A percentile compares a stretch with the other conserved stretches of the same genome.
phyloP scores from a whole-genome alignment of 257 asterid genomes.

The Coffea eugenioides region DNA sequence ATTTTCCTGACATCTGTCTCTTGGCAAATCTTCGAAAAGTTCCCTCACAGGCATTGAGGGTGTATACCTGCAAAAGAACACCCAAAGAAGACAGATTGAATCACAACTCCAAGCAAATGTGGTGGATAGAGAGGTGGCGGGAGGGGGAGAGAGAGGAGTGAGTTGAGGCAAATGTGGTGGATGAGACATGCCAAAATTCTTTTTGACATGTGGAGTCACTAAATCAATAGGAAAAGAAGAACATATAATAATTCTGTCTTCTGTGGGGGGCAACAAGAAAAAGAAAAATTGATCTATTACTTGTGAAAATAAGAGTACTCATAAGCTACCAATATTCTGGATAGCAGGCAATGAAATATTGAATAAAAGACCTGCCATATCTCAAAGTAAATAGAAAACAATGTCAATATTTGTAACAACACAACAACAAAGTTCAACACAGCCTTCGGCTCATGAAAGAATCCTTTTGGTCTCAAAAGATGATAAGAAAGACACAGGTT shows the following conservation, averaged over 20 bases:
- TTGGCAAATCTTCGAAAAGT: constrained; percentile 54
- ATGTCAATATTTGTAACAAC: not conserved
- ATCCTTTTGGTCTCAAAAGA: not conserved
- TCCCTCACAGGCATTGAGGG: constrained; percentile 61
- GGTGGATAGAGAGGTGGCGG: too few species aligned
- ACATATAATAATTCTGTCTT: not conserved
- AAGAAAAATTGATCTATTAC: not conserved
- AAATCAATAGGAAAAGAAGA: not conserved
- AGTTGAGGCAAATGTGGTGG: not conserved
- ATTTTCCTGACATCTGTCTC: constrained; percentile 51
- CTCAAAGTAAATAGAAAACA: not conserved
- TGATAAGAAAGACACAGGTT: constrained; percentile 5
- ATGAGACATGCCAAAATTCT: not conserved
- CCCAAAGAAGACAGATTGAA: not conserved
- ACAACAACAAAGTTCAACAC: not conserved
- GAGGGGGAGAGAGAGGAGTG: not conserved
- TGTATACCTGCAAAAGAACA: constrained; percentile 41
- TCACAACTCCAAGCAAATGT: not conserved
- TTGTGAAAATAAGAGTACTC: not conserved
- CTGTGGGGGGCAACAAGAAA: not conserved
- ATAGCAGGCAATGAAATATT: not conserved
- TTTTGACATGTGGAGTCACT: not conserved
- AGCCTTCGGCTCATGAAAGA: not conserved
- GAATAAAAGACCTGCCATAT: not conserved
- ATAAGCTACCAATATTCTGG: not conserved